Base-by-base conservation (phyloP, 441 rosid genomes). In the Bocquillonia castaneifolia region DNA sequence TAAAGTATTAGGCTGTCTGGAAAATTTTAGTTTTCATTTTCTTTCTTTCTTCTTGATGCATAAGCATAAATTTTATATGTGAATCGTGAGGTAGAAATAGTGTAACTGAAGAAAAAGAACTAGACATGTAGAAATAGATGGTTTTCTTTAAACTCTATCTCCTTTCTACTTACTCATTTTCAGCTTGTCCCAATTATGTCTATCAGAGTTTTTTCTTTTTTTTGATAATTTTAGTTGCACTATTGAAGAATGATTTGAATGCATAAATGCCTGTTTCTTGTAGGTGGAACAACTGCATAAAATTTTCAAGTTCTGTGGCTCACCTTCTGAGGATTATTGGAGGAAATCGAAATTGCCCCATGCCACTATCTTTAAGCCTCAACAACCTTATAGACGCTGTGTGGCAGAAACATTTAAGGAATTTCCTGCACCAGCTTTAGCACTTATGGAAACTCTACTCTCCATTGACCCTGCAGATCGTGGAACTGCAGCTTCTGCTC, bases 231-330 rank as follows among this genome's bases (percentile, higher is more conserved):
- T n/a, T n/a, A n/a, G n/a, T n/a, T n/a, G 15, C 34, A 17, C 36
- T 15, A 7, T 54, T 63, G 64, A 29, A 32, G 17, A 40, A 39
- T 44, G 59, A 37, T 37, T 63, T 69, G 45, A 3, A 40, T 40
- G 10, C 12, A 14, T 47, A 54, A 42, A 26, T 63, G 66, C 50
- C 63, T 72, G 73, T 69, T 68, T 54, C 70, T 79, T 74, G 71
- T 71, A 89, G 99, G 98, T 92, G 78, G 99, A 94, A 82, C 97
- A 91, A 81, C 68, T 94, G 75, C 99, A 90, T 86, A 94, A 94
- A 78, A 94, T 94, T 58, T 94, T 92, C 77, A 94, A 94, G 82
- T 85, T 90, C 29, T 92, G 97, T 78, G 99, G 99, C 60, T 94
- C 99, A 0, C 99, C 99, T 59, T 81, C 96, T 0, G 99, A 92